Conservation (phyloP, 2,329 filamentous ascomycete species). For the Colletotrichum agaves region DNA sequence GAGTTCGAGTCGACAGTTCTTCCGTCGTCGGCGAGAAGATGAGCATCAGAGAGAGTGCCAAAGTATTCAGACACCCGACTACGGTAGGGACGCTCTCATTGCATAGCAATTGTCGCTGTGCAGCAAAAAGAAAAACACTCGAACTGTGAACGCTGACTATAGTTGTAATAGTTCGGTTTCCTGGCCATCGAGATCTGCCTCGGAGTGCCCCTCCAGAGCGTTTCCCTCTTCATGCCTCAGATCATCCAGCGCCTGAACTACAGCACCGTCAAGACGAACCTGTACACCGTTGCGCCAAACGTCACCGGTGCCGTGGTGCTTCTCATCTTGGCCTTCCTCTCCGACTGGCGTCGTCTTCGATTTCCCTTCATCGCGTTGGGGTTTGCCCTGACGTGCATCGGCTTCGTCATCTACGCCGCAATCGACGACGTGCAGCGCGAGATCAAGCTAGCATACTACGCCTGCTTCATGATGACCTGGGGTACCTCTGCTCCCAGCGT, state of each 20-base stretch:
- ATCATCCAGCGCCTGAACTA: conserved; percentile 58
- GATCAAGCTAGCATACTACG: conserved; percentile 53
- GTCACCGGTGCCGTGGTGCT: conserved; percentile 78
- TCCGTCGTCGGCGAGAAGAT: conserved; percentile 67
- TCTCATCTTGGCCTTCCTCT: conserved; percentile 76
- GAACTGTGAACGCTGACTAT: background rate
- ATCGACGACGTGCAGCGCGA: conserved; percentile 69
- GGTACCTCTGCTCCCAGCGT: conserved; percentile 81
- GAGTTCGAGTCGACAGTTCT: conserved; percentile 81
- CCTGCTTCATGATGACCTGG: conserved; percentile 86
- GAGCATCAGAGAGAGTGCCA: conserved; percentile 60
- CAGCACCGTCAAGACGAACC: conserved; percentile 71
- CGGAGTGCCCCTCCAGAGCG: conserved; percentile 68
- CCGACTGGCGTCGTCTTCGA: conserved; percentile 65
- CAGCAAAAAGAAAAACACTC: fast-evolving
- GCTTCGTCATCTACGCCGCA: conserved; percentile 81
- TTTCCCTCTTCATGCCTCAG: conserved; percentile 65
- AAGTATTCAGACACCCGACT: conserved; percentile 62
- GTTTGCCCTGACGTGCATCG: conserved; percentile 78
- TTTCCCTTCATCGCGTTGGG: conserved; percentile 79
- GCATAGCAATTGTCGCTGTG: no score
- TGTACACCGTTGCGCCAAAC: conserved; percentile 86
- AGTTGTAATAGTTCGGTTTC: conserved; percentile 6
- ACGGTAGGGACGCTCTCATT: conserved; percentile 47
- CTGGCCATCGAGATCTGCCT: conserved; percentile 65